These are phyloP conservation scores for Erodium maritimum DNA, from an alignment of 345 rosid genomes.

Conservation along the genomic window DNA sequence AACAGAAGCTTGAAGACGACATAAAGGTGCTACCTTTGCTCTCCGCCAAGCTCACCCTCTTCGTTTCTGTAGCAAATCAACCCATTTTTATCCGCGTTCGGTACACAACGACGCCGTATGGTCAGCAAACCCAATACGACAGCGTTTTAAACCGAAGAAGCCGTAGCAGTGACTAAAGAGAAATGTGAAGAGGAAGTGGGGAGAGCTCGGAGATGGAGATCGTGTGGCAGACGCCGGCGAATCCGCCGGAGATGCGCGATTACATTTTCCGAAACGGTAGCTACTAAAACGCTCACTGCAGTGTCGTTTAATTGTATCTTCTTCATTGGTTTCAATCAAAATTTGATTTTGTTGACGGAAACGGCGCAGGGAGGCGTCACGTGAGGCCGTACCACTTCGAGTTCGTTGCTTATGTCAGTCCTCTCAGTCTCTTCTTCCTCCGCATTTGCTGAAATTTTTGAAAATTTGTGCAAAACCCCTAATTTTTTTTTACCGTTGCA, in stretches of 20 bases:
- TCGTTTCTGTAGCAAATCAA: too few relatives aligned
- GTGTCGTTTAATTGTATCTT: too few relatives aligned
- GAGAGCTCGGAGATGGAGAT: conserved; percentile 39
- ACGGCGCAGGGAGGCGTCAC: conserved; percentile 58
- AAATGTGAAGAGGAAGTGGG: too few relatives aligned
- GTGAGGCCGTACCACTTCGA: conserved; percentile 81
- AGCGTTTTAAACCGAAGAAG: too few relatives aligned
- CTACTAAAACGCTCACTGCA: background rate
- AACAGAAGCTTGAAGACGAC: conserved; percentile 28
- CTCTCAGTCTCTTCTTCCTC: background rate
- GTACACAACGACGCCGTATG: conserved; percentile 21
- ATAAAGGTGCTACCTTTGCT: conserved; percentile 5
- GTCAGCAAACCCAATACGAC: background rate
- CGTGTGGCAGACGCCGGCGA: conserved; percentile 53
- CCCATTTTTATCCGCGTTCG: background rate
- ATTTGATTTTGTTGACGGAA: conserved; percentile 14
- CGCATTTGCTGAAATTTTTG: background rate
- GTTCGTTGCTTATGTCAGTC: conserved; percentile 73
- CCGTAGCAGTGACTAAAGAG: too few relatives aligned
- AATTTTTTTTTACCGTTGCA: background rate
- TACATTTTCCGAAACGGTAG: conserved; percentile 64
- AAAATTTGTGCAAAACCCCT: too few relatives aligned
- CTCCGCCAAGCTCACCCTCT: too few relatives aligned
- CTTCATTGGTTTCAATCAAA: background rate
- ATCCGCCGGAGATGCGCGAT: conserved; percentile 51